These are phyloP conservation scores for Saprolegnia parasitica DNA, from an alignment of 352 stramenopile genomes.

Conservation along the genomic window DNA sequence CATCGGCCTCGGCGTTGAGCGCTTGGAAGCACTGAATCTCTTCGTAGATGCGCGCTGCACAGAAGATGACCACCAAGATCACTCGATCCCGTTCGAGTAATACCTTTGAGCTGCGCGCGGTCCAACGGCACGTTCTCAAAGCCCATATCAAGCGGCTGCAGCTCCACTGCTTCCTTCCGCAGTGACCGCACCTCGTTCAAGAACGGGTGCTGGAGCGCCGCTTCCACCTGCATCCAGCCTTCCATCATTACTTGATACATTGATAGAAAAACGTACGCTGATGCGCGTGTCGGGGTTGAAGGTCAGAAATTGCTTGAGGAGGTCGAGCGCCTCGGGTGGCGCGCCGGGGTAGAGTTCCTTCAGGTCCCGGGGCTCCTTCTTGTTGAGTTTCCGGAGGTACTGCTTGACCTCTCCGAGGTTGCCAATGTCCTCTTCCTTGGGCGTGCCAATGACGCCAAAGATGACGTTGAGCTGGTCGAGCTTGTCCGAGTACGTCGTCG, in stretches of 20 bases:
- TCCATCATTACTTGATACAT: not conserved
- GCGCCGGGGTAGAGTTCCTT: conserved; percentile 76
- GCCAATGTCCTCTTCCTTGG: conserved; percentile 41
- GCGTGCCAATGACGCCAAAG: conserved; percentile 70
- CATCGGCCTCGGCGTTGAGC: conserved; percentile 20
- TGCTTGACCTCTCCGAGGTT: conserved; percentile 55
- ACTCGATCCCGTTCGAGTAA: conserved; percentile 6
- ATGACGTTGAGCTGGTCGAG: conserved; percentile 67
- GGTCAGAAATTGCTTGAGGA: conserved; percentile 81
- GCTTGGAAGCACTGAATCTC: conserved; percentile 75
- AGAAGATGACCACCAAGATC: conserved; percentile 26
- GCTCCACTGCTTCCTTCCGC: conserved; percentile 65
- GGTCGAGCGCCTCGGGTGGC: conserved; percentile 67
- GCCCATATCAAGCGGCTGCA: conserved; percentile 82
- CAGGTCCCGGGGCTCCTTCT: conserved; percentile 73
- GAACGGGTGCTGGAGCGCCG: conserved; percentile 79
- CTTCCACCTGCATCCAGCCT: conserved; percentile 48
- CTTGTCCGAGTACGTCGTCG: conserved; percentile 34
- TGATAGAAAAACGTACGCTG: conserved; percentile 44
- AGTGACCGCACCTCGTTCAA: conserved; percentile 65
- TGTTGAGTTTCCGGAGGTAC: conserved; percentile 79
- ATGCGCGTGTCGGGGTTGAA: conserved; percentile 81
- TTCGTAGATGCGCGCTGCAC: conserved; percentile 74
- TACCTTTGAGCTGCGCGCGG: conserved; percentile 80
- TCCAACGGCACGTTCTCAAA: conserved; percentile 84